phyloP scores from a whole-genome alignment of 1,139 yeast species.

The Pichia sp. region DNA sequence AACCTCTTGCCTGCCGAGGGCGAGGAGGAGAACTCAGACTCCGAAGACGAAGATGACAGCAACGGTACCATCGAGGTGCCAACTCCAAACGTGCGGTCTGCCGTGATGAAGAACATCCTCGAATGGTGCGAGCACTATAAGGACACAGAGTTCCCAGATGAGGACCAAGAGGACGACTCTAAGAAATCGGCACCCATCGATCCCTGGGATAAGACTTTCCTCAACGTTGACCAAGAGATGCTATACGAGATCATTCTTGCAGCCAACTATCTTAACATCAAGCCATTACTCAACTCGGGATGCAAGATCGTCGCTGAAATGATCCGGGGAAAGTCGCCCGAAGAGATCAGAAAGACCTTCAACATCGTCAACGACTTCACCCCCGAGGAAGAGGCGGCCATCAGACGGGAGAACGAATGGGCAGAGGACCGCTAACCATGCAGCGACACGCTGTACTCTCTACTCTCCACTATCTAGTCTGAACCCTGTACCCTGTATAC shows the following conservation, averaged over 20 bases:
- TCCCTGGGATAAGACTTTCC: constrained; percentile 95
- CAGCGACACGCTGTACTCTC: no score
- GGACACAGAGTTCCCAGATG: constrained; percentile 71
- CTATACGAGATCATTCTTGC: constrained; percentile 93
- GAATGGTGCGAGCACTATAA: constrained; percentile 98
- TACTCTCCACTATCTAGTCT: no score
- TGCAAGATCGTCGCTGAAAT: constrained; percentile 97
- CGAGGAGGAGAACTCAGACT: constrained; percentile 34
- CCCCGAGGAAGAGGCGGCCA: constrained; percentile 98
- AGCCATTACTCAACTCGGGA: constrained; percentile 89
- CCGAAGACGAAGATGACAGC: constrained; percentile 32
- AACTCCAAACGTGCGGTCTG: constrained; percentile 81
- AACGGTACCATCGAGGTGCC: constrained; percentile 70
- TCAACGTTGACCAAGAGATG: constrained; percentile 98
- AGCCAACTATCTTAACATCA: constrained; percentile 90
- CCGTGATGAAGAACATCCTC: constrained; percentile 82
- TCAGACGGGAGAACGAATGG: constrained; percentile 97
- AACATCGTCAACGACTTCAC: constrained; percentile 95
- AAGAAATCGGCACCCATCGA: constrained; percentile 82
- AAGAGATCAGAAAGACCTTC: constrained; percentile 94
- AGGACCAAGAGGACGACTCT: constrained; percentile 68
- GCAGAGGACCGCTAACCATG: constrained; percentile 81
- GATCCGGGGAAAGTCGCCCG: constrained; percentile 95
- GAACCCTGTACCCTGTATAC: no score
- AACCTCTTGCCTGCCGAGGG: constrained; percentile 63